Conservation (phyloP, 2,329 filamentous ascomycete genomes). For the Clarireedia hainanense region DNA sequence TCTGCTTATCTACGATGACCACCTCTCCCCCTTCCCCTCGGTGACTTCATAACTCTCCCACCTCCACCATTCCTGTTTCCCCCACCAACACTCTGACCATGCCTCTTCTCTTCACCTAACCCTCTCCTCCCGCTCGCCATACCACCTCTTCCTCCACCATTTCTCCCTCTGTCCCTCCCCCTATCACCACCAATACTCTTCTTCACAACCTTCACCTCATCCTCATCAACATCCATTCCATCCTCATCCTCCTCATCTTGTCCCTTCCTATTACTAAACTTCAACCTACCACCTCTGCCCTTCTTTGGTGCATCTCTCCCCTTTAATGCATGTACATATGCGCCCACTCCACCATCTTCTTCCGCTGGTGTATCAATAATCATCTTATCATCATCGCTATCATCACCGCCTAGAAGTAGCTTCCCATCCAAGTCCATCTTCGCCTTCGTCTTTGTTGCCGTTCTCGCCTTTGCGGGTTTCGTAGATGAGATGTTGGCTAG, state of each 20-base stretch:
- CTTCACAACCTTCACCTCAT: conserved; percentile 43
- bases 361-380: conserved; percentile 50
- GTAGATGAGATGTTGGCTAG: conserved; percentile 91
- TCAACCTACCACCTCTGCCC: conserved; percentile 59
- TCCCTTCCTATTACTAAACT: conserved; percentile 59
- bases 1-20: background rate
- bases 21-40: conserved; percentile 17
- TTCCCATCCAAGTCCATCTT: conserved; percentile 73
- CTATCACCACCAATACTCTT: conserved; percentile 32
- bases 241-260: conserved; percentile 48
- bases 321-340: conserved; percentile 62
- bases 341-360: conserved; percentile 50
- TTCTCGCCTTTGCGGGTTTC: conserved; percentile 61
- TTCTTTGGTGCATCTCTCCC: conserved; percentile 58
- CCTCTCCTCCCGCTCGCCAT: conserved; percentile 41
- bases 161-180: conserved; percentile 27
- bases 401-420: conserved; percentile 60
- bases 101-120: conserved; percentile 35
- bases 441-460: conserved; percentile 44
- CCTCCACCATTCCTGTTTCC: background rate
- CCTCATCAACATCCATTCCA: conserved; percentile 41
- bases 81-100: conserved; percentile 10
- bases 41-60: conserved; percentile 7
- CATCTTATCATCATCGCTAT: conserved; percentile 47
- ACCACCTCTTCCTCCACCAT: conserved; percentile 38